Conservation (phyloP, 2,329 filamentous ascomycete genomes). For the Venturia oleaginea region DNA sequence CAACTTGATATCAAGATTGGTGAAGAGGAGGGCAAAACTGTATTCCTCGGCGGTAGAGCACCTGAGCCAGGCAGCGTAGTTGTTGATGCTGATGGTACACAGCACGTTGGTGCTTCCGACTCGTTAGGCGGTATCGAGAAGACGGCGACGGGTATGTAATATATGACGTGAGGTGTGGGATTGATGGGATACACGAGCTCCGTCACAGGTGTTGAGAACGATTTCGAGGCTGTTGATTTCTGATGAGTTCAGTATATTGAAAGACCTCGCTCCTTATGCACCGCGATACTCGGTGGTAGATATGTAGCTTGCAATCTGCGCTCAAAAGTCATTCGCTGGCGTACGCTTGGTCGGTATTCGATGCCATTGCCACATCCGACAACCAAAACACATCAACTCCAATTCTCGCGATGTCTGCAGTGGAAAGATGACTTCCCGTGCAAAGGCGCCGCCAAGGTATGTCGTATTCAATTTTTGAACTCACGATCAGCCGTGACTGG, state of each 20-base stretch:
- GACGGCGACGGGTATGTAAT: background rate
- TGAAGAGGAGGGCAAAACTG: conserved; percentile 22
- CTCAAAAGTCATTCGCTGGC: background rate
- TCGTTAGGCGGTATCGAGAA: conserved; percentile 1
- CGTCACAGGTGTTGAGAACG: background rate
- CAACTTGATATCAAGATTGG: conserved; percentile 21
- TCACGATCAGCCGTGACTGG: too few relatives aligned
- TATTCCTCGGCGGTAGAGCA: conserved; percentile 23
- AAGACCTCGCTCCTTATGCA: background rate
- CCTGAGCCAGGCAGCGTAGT: conserved; percentile 25
- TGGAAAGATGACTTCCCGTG: background rate
- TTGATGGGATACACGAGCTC: background rate
- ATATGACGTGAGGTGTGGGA: background rate
- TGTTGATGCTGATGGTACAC: conserved; percentile 15
- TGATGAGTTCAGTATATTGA: background rate
- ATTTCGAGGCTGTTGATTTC: background rate
- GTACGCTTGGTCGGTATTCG: background rate
- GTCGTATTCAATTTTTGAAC: too few relatives aligned
- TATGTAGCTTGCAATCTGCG: background rate
- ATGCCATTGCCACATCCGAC: background rate
- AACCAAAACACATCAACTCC: background rate
- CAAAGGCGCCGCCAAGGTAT: too few relatives aligned
- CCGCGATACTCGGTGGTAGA: background rate
- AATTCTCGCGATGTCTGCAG: background rate
- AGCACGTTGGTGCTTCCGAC: conserved; percentile 7